These are phyloP conservation scores for Calocera cornea DNA, from an alignment of 768 basidiomycete genomes.

Conservation along the genomic window DNA sequence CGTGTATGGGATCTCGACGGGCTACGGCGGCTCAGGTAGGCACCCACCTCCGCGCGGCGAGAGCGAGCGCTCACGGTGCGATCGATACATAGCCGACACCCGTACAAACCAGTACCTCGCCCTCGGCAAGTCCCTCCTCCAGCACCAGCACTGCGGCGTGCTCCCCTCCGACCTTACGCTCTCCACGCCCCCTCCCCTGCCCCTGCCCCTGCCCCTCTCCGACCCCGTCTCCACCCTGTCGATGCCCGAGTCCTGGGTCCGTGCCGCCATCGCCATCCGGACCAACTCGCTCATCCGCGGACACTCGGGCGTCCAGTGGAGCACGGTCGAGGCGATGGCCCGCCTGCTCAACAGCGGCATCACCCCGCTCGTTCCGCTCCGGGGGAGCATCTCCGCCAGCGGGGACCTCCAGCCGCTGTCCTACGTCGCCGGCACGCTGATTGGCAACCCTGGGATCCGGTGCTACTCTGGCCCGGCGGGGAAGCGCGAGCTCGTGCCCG, in stretches of 20 bases:
- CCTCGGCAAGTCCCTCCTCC: constrained; percentile 70
- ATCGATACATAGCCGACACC: constrained; percentile 48
- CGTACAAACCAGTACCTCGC: constrained; percentile 59
- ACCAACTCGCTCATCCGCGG: constrained; percentile 83
- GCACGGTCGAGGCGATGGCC: constrained; percentile 66
- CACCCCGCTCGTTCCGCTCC: constrained; percentile 56
- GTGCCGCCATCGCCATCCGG: constrained; percentile 73
- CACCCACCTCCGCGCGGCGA: background rate
- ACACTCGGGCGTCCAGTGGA: constrained; percentile 74
- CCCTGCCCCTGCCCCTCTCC: constrained; percentile 39
- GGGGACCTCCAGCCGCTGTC: constrained; percentile 74
- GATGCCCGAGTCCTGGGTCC: constrained; percentile 82
- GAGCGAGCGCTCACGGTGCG: background rate
- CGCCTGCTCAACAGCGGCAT: constrained; percentile 56
- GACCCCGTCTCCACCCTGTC: constrained; percentile 53
- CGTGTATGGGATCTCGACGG: constrained; percentile 75
- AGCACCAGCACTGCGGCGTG: constrained; percentile 68
- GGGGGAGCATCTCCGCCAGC: constrained; percentile 71
- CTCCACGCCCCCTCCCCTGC: constrained; percentile 30
- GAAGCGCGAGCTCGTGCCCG: constrained; percentile 14
- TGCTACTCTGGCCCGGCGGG: constrained; percentile 26
- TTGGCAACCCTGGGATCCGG: constrained; percentile 66
- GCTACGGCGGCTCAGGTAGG: constrained; percentile 70
- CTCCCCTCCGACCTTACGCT: constrained; percentile 21
- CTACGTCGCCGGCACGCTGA: constrained; percentile 68